Evolutionary conservation across 148 eudicot species (phyloP).

Genomic region (Nepenthes gracilis): DNA sequence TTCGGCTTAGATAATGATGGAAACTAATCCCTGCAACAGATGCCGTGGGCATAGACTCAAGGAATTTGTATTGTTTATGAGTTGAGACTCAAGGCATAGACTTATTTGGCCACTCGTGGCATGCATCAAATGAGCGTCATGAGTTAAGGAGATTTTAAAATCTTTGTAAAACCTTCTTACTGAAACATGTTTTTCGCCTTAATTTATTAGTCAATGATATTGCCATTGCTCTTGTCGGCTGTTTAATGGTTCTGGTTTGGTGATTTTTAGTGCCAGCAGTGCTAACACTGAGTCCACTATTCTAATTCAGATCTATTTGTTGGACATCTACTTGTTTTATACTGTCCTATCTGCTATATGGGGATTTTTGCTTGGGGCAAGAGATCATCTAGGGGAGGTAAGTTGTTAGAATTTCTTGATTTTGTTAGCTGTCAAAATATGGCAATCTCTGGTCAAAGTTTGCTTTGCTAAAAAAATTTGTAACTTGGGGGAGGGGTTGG

Average conservation of each 20-base stretch:
- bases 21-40: no score
- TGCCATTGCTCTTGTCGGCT: background rate
- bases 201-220: background rate
- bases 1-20: no score
- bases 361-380: conserved; percentile 94
- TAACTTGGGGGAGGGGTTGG: no score
- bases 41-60: no score
- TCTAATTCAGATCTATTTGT: conserved; percentile 70
- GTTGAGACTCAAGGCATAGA: no score
- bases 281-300: background rate
- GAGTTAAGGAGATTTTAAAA: no score
- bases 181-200: no score
- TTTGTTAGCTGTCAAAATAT: background rate
- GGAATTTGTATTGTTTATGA: no score
- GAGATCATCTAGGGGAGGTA: conserved; percentile 99
- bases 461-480: no score
- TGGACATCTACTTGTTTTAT: conserved; percentile 72
- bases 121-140: no score
- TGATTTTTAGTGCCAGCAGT: background rate
- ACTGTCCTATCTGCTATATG: conserved; percentile 80
- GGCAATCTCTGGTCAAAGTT: background rate
- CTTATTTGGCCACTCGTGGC: no score
- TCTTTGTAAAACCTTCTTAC: no score
- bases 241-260: background rate
- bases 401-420: conserved; percentile 13